Evolutionary conservation across 2,329 filamentous ascomycete genomes (phyloP).

Genomic region (Phialophora verrucosa): DNA sequence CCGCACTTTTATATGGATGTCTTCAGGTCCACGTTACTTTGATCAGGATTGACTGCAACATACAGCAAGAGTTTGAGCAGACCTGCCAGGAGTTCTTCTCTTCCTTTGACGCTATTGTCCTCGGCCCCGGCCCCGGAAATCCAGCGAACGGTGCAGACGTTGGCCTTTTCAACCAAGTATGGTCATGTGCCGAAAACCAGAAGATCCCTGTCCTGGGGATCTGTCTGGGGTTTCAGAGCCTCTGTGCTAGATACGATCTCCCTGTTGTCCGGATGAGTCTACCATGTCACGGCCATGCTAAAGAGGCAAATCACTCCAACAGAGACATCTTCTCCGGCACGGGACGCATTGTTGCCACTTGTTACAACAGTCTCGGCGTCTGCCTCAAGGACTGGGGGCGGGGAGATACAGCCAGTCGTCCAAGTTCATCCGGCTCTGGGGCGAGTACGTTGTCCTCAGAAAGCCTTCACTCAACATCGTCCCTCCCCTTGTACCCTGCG

Average conservation of each 20-base stretch:
- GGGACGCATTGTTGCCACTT: constrained; percentile 68
- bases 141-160: constrained; percentile 75
- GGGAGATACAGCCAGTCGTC: constrained; percentile 19
- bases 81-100: constrained; percentile 40
- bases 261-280: constrained; percentile 69
- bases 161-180: constrained; percentile 79
- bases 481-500: neutral
- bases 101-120: constrained; percentile 76
- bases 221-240: constrained; percentile 85
- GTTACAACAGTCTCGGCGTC: constrained; percentile 55
- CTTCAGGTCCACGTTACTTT: constrained; percentile 72
- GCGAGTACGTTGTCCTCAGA: constrained; percentile 26
- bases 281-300: constrained; percentile 82
- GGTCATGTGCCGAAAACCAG: constrained; percentile 66
- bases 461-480: constrained; percentile 25
- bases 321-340: constrained; percentile 70
- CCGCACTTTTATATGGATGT: constrained; percentile 75
- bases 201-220: constrained; percentile 82
- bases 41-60: constrained; percentile 71
- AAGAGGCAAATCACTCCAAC: constrained; percentile 65
- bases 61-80: constrained; percentile 46
- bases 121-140: constrained; percentile 87
- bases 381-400: constrained; percentile 19
- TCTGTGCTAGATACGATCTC: constrained; percentile 72
- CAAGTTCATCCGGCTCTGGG: constrained; percentile 29